Evolutionary conservation across 2,329 filamentous ascomycete species (phyloP).

Genomic region (Aspergillus latus): DNA sequence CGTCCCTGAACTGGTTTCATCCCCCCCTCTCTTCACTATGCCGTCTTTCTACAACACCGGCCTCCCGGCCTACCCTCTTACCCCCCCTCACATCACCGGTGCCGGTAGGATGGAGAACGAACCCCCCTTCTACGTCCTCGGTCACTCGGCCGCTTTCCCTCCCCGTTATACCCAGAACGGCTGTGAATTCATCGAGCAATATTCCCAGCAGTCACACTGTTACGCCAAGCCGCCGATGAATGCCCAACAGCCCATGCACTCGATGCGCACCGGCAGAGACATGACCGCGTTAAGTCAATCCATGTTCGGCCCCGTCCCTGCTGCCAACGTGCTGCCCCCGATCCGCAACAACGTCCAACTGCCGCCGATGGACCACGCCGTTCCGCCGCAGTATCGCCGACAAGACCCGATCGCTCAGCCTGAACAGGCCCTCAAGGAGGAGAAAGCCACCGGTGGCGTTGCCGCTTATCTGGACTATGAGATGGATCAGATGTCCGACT

Average conservation of each 20-base stretch:
- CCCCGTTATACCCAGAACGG: constrained; percentile 45
- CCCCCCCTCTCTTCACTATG: constrained; percentile 31
- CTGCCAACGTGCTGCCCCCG: constrained; percentile 41
- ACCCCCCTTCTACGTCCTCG: constrained; percentile 40
- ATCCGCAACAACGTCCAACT: constrained; percentile 42
- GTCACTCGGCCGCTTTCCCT: constrained; percentile 39
- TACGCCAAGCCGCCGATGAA: constrained; percentile 42
- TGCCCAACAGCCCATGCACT: constrained; percentile 29
- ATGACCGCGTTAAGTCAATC: constrained; percentile 35
- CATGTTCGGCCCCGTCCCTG: constrained; percentile 37
- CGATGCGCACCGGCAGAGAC: constrained; percentile 36
- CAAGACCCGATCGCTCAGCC: constrained; percentile 39
- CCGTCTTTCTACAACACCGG: constrained; percentile 45
- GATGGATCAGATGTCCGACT: constrained; percentile 93
- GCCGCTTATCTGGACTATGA: constrained; percentile 95
- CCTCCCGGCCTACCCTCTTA: constrained; percentile 44
- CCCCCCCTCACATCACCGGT: constrained; percentile 42
- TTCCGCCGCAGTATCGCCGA: constrained; percentile 44
- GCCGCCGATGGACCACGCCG: constrained; percentile 43
- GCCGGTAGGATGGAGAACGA: constrained; percentile 41
- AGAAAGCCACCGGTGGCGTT: constrained; percentile 76
- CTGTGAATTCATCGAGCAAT: constrained; percentile 48
- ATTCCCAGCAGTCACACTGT: constrained; percentile 44
- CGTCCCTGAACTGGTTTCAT: constrained; percentile 36
- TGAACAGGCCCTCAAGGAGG: constrained; percentile 54